phyloP scores from a whole-genome alignment of 192 early-diverging fungal genomes.

The Chytriomyces hyalinus region DNA sequence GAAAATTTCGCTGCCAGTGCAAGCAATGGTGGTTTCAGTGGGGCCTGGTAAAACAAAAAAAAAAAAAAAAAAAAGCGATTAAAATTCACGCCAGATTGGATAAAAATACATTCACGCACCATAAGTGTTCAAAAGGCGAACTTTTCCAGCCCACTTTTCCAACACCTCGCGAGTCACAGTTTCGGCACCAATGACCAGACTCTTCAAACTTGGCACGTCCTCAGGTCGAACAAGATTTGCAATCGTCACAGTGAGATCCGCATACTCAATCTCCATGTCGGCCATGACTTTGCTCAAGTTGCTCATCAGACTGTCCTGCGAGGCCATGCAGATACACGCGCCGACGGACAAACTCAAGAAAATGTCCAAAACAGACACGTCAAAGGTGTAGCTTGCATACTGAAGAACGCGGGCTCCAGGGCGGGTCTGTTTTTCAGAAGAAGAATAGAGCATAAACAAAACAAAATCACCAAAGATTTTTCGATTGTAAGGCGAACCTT shows the following conservation, averaged over 20 bases:
- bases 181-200: constrained; percentile 39
- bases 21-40: background rate
- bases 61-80: background rate
- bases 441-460: background rate
- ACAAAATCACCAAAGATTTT: constrained; percentile 3
- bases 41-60: background rate
- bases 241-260: background rate
- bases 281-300: constrained; percentile 16
- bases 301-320: constrained; percentile 2
- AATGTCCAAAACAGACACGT: constrained; percentile 25
- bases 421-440: constrained; percentile 4
- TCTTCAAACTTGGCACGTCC: constrained; percentile 32
- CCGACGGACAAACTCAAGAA: constrained; percentile 21
- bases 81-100: background rate
- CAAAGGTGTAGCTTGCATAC: constrained; percentile 38
- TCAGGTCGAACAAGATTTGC: constrained; percentile 8
- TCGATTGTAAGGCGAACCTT: background rate
- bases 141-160: background rate
- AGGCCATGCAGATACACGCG: constrained; percentile 18
- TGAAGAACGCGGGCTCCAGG: constrained; percentile 7
- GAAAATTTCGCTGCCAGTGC: background rate
- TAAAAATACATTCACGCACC: background rate
- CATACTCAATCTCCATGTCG: constrained; percentile 13
- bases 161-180: background rate
- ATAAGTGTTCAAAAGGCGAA: background rate